A percentile compares a stretch with the other conserved stretches of the same genome.
phyloP scores from a whole-genome alignment of 345 rosid species.

The Populus pruinosa region DNA sequence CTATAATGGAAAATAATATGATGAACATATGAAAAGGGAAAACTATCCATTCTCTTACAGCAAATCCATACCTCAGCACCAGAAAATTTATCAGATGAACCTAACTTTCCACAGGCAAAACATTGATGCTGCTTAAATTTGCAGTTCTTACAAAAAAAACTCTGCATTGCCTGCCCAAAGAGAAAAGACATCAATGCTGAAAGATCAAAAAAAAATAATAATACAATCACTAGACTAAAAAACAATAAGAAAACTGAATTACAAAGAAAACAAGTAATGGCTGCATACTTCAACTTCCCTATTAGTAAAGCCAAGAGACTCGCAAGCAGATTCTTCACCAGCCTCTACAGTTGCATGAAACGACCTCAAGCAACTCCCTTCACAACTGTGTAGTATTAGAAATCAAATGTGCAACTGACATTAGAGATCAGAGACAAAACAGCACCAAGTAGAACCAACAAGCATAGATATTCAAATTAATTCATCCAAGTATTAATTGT shows the following conservation, averaged over 20 bases:
- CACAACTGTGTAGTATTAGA: constrained; percentile 55
- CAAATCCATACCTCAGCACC: constrained; percentile 59
- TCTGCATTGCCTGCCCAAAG: constrained; percentile 51
- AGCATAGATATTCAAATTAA: neutral
- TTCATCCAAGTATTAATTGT: neutral
- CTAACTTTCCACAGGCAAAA: constrained; percentile 76
- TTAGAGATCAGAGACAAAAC: constrained; percentile 3
- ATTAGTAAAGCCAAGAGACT: constrained; percentile 57
- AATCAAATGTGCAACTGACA: constrained; percentile 17
- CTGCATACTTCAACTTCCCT: constrained; percentile 61
- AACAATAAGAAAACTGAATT: constrained; percentile 7
- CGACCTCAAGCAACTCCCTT: constrained; percentile 88
- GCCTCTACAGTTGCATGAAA: constrained; percentile 68
- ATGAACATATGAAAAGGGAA: neutral
- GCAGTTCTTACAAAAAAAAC: constrained; percentile 71
- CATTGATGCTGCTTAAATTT: constrained; percentile 70
- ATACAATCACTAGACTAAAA: neutral
- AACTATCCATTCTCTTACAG: neutral
- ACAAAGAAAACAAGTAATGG: constrained; percentile 9
- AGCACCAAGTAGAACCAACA: neutral
- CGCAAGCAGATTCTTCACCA: constrained; percentile 60
- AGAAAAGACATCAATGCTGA: neutral
- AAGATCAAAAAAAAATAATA: constrained; percentile 16
- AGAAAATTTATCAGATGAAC: constrained; percentile 65
- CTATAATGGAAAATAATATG: neutral